phyloP scores from a whole-genome alignment of 2,329 filamentous ascomycete genomes.

The Nakataea oryzae region DNA sequence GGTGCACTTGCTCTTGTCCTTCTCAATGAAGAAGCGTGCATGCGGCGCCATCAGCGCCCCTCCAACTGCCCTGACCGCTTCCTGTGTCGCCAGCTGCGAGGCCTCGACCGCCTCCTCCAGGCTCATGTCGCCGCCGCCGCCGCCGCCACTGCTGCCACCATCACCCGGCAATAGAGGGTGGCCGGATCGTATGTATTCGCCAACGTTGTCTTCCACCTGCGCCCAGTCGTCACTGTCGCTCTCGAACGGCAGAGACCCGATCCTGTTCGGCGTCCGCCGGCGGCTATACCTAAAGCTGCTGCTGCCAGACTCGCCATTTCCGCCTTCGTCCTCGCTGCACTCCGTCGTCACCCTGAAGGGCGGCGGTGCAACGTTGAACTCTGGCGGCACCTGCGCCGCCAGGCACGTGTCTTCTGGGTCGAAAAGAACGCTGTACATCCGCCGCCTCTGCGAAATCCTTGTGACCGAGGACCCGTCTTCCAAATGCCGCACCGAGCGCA shows the following conservation, averaged over 20 bases:
- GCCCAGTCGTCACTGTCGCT: conserved; percentile 27
- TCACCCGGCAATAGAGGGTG: background rate
- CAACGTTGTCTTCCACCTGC: conserved; percentile 13
- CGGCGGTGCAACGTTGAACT: conserved; percentile 37
- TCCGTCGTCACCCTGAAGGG: conserved; percentile 47
- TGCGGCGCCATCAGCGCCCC: conserved; percentile 59
- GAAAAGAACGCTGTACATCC: conserved; percentile 31
- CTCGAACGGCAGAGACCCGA: conserved; percentile 45
- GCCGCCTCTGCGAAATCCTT: conserved; percentile 27
- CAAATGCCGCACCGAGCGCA: conserved; percentile 41
- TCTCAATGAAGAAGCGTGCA: conserved; percentile 75
- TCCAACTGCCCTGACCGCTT: conserved; percentile 44
- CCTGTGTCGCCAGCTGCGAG: conserved; percentile 42
- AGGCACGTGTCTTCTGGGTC: conserved; percentile 31
- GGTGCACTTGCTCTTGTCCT: conserved; percentile 73
- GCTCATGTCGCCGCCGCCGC: conserved; percentile 15
- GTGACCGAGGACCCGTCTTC: conserved; percentile 39
- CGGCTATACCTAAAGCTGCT: conserved; percentile 8
- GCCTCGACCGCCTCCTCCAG: conserved; percentile 33
- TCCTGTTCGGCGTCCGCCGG: conserved; percentile 37
- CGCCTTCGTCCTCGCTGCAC: conserved; percentile 47
- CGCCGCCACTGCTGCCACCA: conserved; percentile 7
- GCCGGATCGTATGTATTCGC: conserved; percentile 7
- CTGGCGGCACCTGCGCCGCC: conserved; percentile 44
- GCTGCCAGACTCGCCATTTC: conserved; percentile 5